Conservation (phyloP, 2,329 filamentous ascomycete species). For the Aspergillus transmontanensis region DNA sequence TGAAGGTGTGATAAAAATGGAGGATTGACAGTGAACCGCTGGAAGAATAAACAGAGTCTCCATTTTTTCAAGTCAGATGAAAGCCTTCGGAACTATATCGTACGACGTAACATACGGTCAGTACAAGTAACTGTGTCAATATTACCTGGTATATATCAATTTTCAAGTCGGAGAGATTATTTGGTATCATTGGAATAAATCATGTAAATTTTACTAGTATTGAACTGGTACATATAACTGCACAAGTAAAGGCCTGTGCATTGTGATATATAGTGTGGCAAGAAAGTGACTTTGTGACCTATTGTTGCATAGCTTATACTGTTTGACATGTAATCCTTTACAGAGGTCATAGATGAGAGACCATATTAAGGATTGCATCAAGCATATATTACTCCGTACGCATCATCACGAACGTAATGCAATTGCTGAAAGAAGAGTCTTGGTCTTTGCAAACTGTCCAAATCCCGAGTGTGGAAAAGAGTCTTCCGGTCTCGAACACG, state of each 20-base stretch:
- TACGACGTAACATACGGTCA: not conserved
- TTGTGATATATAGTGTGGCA: not conserved
- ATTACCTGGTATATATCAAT: not conserved
- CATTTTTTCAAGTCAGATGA: not conserved
- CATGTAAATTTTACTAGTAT: not conserved
- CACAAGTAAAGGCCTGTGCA: not conserved
- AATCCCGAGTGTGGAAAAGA: not conserved
- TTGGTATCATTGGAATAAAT: not conserved
- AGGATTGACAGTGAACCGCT: not conserved
- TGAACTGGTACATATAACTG: not conserved
- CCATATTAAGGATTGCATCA: not conserved
- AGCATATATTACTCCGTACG: not conserved
- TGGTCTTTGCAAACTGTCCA: not conserved
- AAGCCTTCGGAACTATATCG: not conserved
- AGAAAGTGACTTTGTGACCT: not conserved
- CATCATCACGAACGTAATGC: not conserved
- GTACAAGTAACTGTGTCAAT: not conserved
- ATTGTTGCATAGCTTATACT: not conserved
- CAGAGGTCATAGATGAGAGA: not conserved
- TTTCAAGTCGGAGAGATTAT: not conserved
- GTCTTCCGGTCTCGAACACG: not conserved
- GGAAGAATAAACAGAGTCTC: not conserved
- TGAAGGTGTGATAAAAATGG: conserved; percentile 39
- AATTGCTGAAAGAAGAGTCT: not conserved
- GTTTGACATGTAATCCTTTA: not conserved